Evolutionary conservation across 2,329 filamentous ascomycete genomes (phyloP), one percentile per base, ranked within the genome.

Genomic region (Truncatella angustata): DNA sequence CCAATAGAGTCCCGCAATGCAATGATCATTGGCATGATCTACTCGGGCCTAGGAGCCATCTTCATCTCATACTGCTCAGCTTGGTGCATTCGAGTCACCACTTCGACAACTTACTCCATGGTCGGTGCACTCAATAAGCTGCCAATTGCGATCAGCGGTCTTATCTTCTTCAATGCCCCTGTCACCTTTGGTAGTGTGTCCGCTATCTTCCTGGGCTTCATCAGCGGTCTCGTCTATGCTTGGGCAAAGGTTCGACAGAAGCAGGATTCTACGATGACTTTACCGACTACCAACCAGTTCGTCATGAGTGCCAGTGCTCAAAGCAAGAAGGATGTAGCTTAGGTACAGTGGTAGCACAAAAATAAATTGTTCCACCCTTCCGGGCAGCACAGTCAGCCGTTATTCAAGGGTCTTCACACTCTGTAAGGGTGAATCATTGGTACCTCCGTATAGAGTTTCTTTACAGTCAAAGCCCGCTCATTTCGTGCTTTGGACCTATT

Each of bases 11-110:
- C 84, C 28, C 88, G 92, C 63, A 94, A 90, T 71, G 82, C 78
- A 62, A 85, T 97, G 62, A 81, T 96, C 60, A 74, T 88, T 54
- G 89, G 92, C 66, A 97, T 97, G 89, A 75, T 97, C 65, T 88
- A 97, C 72, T 97, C 94, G 4, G 94, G 94, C 54, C 79, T 97
- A 47, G 92, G 86, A 28, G 89, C 92, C 44, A 92, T 97, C 66
- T 96, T 97, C 75, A 99, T 99, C 72, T 97, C 92, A n/a, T 99
- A 97, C 80, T 95, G 91, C 66, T 97, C 92, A 14, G 94, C 94
- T 26, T 97, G 94, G 94, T 97, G 94, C 68, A 94, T 99, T 58
- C 92, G 94, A 60, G 90, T 96, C 57, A 97, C 94, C 4, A 96
- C 91, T 0, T 97, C 92, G n/a, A 97, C 94, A 4, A 97, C 94